Evolutionary conservation across 257 asterid species (phyloP), one percentile per base, ranked within the genome.

Genomic region (Coffea eugenioides): DNA sequence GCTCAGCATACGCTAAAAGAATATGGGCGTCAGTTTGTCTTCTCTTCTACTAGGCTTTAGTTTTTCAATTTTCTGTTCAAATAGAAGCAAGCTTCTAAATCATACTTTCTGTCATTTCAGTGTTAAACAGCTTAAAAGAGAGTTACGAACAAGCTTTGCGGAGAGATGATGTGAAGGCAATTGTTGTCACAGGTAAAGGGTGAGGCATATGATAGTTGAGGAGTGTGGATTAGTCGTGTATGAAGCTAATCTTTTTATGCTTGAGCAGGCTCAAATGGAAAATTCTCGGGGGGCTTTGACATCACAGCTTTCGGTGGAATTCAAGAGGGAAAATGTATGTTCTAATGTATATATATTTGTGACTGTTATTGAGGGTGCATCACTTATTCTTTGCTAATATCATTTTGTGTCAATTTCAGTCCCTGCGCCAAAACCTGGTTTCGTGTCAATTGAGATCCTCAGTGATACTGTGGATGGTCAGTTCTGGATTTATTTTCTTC

Each of bases 271-370:
- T 92, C 90, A 64, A 84, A 89, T 70, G 97, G 99, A 39, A 96
- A 94, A 82, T 96, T 96, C 82, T 96, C 97, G 34, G 97, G 97
- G 79, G 99, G 99, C 74, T 94, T 96, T 80, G 97, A 96, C 77
- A 96, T 96, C 65, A 81, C 90, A 75, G 92, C 98, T 14, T 94
- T 96, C 52, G 91, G 89, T 18, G 89, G 86, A 84, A 85, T 96
- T 54, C 99, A 96, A 81, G 88, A 84, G 73, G 91, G 93, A 79
- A 87, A 76, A 71, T 85, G 99, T 96, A 89, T 70, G 88, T 65
- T 20, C 7, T n/a, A 41, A 27, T 81, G 34, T 4, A 39, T 74
- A 66, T 77, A 23, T 69, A 31, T 66, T 45, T 69, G 57, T 25
- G 36, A 61, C 34, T 71, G 80, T 85, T 79, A 51, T 34, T 75